A percentile compares a stretch with the other conserved stretches of the same genome.
These are phyloP conservation scores for Hyparrhenia diplandra DNA, from an alignment of 176 grass and related monocot genomes.

Conservation along the genomic window DNA sequence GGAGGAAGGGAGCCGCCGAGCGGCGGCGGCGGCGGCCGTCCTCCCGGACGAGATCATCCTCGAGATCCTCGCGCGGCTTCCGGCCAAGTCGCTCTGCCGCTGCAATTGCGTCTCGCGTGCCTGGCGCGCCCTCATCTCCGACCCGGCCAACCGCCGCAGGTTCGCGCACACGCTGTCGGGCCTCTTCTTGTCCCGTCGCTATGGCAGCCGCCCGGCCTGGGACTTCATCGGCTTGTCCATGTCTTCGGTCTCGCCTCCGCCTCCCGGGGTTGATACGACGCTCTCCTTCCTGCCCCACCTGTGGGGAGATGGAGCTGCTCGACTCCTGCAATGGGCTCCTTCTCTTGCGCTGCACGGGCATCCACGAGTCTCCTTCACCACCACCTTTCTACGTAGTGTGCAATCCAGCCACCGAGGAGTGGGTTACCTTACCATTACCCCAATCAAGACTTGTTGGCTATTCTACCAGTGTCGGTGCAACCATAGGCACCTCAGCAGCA, in stretches of 20 bases:
- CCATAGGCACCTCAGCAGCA: background rate
- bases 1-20: too few relatives aligned
- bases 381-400: constrained; percentile 3
- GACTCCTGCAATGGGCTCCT: constrained; percentile 12
- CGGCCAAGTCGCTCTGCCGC: background rate
- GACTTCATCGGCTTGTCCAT: background rate
- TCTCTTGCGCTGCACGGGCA: background rate
- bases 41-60: too few relatives aligned
- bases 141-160: background rate
- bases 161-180: background rate
- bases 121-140: constrained; percentile 12
- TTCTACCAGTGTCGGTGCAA: too few relatives aligned
- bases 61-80: constrained; percentile 12
- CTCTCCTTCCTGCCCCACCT: background rate
- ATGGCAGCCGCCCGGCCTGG: background rate
- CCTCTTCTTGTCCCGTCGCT: background rate
- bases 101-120: constrained; percentile 14
- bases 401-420: background rate
- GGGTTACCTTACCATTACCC: background rate
- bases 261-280: background rate
- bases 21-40: too few relatives aligned
- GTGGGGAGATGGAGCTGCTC: background rate
- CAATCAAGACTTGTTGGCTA: too few relatives aligned
- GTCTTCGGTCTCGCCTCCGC: background rate
- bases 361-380: background rate